These are phyloP conservation scores for Tricholoma bakamatsutake DNA, from an alignment of 768 basidiomycete genomes.

Conservation along the genomic window DNA sequence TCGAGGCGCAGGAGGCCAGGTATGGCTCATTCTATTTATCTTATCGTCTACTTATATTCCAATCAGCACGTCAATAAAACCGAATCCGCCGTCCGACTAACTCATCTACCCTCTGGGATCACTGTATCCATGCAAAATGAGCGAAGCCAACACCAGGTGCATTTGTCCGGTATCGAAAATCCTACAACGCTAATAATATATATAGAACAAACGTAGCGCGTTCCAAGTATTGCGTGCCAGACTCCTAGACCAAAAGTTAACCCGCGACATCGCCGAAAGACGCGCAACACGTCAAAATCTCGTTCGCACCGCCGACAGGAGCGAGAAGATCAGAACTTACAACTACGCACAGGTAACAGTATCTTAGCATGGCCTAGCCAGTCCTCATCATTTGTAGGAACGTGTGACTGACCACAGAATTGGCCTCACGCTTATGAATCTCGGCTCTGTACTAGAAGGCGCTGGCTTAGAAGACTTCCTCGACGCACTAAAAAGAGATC, in stretches of 20 bases:
- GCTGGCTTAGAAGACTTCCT: conserved; percentile 55
- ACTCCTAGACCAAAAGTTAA: conserved; percentile 75
- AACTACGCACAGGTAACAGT: conserved; percentile 77
- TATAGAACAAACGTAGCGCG: conserved; percentile 86
- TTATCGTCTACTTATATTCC: conserved; percentile 1
- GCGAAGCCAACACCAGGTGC: conserved; percentile 88
- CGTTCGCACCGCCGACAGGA: conserved; percentile 77
- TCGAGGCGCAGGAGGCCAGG: conserved; percentile 95
- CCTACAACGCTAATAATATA: conserved; percentile 1
- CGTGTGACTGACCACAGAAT: conserved; percentile 92
- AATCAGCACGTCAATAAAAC: conserved; percentile 94
- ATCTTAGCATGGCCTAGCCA: not conserved
- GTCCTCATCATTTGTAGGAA: conserved; percentile 42
- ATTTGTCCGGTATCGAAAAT: not conserved
- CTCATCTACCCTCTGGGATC: conserved; percentile 88
- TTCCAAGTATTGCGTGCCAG: conserved; percentile 86
- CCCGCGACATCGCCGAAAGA: conserved; percentile 60
- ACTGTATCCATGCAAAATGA: conserved; percentile 99
- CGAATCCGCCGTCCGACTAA: conserved; percentile 93
- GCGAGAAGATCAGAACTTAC: conserved; percentile 95
- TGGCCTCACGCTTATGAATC: conserved; percentile 66
- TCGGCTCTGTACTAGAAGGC: conserved; percentile 60
- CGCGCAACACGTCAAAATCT: conserved; percentile 67
- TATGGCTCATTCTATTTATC: conserved; percentile 23
- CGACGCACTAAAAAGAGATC: conserved; percentile 48